phyloP scores from a whole-genome alignment of 306 rosid species.

The Inga oerstediana region DNA sequence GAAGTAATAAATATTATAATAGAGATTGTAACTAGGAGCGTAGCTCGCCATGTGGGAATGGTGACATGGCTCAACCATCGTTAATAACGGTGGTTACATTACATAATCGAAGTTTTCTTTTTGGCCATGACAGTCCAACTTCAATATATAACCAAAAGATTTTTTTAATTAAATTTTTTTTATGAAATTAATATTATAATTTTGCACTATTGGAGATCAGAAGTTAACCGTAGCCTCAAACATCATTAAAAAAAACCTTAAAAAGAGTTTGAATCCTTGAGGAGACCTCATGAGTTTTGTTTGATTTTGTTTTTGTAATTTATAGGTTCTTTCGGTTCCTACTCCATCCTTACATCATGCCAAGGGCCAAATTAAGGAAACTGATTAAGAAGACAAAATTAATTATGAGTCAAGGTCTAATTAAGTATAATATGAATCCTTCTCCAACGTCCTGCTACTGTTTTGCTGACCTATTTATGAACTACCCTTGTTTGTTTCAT shows the following conservation, averaged over 20 bases:
- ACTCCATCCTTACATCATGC: not conserved
- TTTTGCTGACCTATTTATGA: not conserved
- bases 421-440: not conserved
- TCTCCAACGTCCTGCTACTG: not conserved
- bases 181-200: not conserved
- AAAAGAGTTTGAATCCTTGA: not conserved
- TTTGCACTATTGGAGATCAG: not conserved
- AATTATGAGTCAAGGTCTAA: not conserved
- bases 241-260: not conserved
- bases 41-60: not conserved
- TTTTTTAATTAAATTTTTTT: too few relatives aligned
- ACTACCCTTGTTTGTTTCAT: not conserved
- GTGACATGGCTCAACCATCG: not conserved
- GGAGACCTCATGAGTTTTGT: not conserved
- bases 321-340: not conserved
- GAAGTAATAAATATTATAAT: too few relatives aligned
- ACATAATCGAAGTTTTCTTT: not conserved
- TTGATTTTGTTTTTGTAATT: not conserved
- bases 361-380: slow-evolving; percentile 25
- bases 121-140: not conserved
- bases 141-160: not conserved
- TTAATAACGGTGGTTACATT: not conserved
- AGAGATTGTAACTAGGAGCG: not conserved
- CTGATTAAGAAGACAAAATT: not conserved
- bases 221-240: not conserved